Evolutionary conservation across 179 eudicot species (phyloP).

Genomic region (Camellia oleifera): DNA sequence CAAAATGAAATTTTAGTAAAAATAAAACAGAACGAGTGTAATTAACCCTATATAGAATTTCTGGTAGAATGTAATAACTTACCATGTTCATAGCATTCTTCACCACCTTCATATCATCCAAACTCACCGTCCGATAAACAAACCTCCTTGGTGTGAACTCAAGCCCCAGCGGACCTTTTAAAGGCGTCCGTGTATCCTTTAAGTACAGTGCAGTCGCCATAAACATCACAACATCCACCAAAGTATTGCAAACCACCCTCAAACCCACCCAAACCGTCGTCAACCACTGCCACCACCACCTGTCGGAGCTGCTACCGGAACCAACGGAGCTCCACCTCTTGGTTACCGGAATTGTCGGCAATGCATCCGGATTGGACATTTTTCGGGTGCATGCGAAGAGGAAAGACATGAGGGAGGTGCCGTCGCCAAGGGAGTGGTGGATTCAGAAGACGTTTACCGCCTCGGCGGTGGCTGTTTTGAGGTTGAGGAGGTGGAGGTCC

Average conservation of each 20-base stretch:
- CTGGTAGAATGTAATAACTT: slow-evolving; percentile 6
- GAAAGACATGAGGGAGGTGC: slow-evolving; percentile 69
- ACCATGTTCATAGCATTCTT: slow-evolving; percentile 64
- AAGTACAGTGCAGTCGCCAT: slow-evolving; percentile 41
- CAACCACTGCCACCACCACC: slow-evolving; percentile 9
- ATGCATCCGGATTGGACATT: slow-evolving; percentile 33
- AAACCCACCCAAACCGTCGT: slow-evolving; percentile 19
- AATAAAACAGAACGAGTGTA: no score
- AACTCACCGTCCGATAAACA: slow-evolving; percentile 40
- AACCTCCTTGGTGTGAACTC: slow-evolving; percentile 37
- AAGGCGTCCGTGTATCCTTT: slow-evolving; percentile 48
- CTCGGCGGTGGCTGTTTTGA: slow-evolving; percentile 47
- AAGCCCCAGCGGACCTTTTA: slow-evolving; percentile 40
- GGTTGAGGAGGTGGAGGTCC: slow-evolving; percentile 70
- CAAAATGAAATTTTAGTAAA: no score
- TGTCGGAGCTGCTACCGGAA: background rate
- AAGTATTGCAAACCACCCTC: slow-evolving; percentile 45
- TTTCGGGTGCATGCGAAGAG: slow-evolving; percentile 57
- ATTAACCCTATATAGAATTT: background rate
- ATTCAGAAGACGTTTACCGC: slow-evolving; percentile 37
- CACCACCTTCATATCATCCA: slow-evolving; percentile 63
- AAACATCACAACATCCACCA: slow-evolving; percentile 34
- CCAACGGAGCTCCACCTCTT: background rate
- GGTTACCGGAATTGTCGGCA: slow-evolving; percentile 24
- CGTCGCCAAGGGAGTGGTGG: slow-evolving; percentile 83